These are phyloP conservation scores for Thielaviopsis ethacetica DNA, from an alignment of 2,329 filamentous ascomycete genomes.

Conservation along the genomic window DNA sequence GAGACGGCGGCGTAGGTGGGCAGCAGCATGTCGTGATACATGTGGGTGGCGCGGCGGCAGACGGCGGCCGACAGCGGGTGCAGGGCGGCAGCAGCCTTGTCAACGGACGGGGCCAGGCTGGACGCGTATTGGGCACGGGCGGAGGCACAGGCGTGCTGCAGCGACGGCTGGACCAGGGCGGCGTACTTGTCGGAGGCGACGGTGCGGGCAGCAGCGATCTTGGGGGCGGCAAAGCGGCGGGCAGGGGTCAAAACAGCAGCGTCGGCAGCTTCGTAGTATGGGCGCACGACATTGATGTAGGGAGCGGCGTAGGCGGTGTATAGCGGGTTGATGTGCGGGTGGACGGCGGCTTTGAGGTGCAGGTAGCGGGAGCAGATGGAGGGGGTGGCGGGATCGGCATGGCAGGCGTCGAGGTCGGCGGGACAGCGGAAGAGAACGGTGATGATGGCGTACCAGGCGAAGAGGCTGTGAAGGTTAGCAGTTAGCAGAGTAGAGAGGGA, in stretches of 20 bases:
- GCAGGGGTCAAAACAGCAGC: constrained; percentile 53
- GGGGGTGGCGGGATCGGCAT: constrained; percentile 45
- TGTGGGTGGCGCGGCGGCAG: constrained; percentile 44
- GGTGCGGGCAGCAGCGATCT: constrained; percentile 60
- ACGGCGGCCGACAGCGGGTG: constrained; percentile 59
- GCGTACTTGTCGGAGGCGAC: constrained; percentile 62
- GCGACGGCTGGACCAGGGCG: constrained; percentile 56
- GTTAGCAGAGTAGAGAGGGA: background rate
- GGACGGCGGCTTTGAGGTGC: constrained; percentile 41
- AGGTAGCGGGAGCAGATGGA: constrained; percentile 73
- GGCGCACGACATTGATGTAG: constrained; percentile 59
- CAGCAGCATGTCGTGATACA: constrained; percentile 56
- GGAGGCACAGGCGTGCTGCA: constrained; percentile 46
- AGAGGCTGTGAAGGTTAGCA: constrained; percentile 34
- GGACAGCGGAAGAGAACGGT: constrained; percentile 76
- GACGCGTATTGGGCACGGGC: constrained; percentile 52
- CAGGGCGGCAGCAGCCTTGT: constrained; percentile 38
- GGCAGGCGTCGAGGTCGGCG: constrained; percentile 45
- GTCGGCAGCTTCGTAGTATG: constrained; percentile 52
- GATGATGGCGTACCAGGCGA: constrained; percentile 74
- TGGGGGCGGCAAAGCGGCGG: constrained; percentile 42
- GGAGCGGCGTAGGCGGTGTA: constrained; percentile 72
- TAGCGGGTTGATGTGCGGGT: constrained; percentile 68
- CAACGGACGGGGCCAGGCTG: constrained; percentile 57
- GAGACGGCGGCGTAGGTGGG: constrained; percentile 60